Evolutionary conservation across 768 basidiomycete species (phyloP).

Genomic region (Lactarius deliciosus): DNA sequence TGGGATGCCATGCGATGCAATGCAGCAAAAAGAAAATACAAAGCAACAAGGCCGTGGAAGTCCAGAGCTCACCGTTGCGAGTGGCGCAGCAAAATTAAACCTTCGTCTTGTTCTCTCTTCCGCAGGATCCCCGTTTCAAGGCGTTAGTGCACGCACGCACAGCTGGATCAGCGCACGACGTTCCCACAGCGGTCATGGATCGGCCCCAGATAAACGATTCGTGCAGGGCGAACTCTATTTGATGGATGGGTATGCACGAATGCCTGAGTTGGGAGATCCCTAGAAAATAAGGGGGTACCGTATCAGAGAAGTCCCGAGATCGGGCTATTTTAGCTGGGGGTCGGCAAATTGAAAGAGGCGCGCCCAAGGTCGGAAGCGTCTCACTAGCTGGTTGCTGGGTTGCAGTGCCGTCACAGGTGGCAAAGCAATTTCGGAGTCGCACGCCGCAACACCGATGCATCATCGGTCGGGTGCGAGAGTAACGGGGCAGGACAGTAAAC

Average conservation of each 20-base stretch:
- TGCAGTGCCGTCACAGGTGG: neutral
- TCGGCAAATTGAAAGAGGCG: neutral
- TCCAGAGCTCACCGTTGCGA: neutral
- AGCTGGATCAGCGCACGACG: constrained; percentile 14
- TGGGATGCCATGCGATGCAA: constrained; percentile 1
- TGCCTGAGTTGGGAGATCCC: neutral
- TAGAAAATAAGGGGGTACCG: neutral
- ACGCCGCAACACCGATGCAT: neutral
- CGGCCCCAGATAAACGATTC: neutral
- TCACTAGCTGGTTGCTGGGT: neutral
- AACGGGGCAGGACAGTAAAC: neutral
- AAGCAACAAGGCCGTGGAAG: neutral
- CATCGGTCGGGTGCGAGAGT: neutral
- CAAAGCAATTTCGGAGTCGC: constrained; percentile 1
- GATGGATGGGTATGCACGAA: neutral
- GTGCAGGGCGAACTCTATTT: neutral
- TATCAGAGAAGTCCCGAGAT: neutral
- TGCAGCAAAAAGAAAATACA: neutral
- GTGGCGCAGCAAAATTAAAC: neutral
- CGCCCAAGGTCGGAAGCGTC: neutral
- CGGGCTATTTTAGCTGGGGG: neutral
- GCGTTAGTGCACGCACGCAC: neutral
- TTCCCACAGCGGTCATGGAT: constrained; percentile 8
- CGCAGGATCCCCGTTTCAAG: neutral
- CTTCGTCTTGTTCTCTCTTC: neutral